Evolutionary conservation across 1,284 basidiomycete genomes (phyloP).

Genomic region (Irpex lacteus): DNA sequence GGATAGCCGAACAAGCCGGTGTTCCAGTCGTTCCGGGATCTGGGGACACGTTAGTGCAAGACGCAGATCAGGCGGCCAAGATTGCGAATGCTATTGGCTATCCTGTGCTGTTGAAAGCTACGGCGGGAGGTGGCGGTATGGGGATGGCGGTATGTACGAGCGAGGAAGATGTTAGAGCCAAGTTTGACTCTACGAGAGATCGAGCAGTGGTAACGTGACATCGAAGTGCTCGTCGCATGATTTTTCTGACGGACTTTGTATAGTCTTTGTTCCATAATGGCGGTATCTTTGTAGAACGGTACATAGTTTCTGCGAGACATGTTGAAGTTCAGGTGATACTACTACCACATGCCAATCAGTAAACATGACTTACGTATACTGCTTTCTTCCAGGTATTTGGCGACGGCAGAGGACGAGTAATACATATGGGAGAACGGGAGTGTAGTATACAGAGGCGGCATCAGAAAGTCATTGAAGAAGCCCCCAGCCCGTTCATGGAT

Average conservation of each 20-base stretch:
- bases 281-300: constrained; percentile 63
- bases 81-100: constrained; percentile 47
- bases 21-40: constrained; percentile 61
- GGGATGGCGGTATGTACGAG: constrained; percentile 58
- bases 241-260: constrained; percentile 7
- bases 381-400: constrained; percentile 51
- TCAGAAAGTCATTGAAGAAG: constrained; percentile 76
- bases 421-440: constrained; percentile 72
- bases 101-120: constrained; percentile 69
- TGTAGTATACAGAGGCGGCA: constrained; percentile 70
- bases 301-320: constrained; percentile 53
- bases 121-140: constrained; percentile 72
- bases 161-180: constrained; percentile 37
- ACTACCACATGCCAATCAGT: no score
- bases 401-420: constrained; percentile 53
- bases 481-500: constrained; percentile 52
- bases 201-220: constrained; percentile 42
- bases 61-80: constrained; percentile 42
- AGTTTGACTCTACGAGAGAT: constrained; percentile 36
- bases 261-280: constrained; percentile 52
- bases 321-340: constrained; percentile 63
- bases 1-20: constrained; percentile 44
- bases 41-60: constrained; percentile 37
- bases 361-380: no score
- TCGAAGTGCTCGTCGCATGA: constrained; percentile 11